Evolutionary conservation across 768 basidiomycete genomes (phyloP).

Genomic region (Boletus subparvulus): DNA sequence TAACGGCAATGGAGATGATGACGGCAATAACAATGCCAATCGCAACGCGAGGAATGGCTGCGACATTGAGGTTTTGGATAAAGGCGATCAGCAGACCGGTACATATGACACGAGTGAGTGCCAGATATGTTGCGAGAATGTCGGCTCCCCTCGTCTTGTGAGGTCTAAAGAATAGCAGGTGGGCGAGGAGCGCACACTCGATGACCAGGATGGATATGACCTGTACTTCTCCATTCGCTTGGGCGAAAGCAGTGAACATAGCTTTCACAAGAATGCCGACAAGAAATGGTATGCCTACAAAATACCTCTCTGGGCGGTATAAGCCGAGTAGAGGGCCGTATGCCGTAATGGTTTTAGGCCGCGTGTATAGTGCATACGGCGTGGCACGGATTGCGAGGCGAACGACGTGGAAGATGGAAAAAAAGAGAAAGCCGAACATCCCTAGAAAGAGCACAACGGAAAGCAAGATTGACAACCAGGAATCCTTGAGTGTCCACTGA

Average conservation of each 20-base stretch:
- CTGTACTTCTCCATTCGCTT: conserved; percentile 63
- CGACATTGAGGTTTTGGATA: conserved; percentile 58
- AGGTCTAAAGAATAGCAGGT: conserved; percentile 57
- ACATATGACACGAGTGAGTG: conserved; percentile 65
- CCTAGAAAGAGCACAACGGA: conserved; percentile 67
- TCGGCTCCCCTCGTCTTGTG: conserved; percentile 68
- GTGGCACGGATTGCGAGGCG: conserved; percentile 44
- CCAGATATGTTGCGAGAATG: conserved; percentile 64
- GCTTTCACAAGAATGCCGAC: conserved; percentile 64
- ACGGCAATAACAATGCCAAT: conserved; percentile 76
- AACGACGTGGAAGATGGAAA: conserved; percentile 49
- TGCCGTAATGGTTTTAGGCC: conserved; percentile 37
- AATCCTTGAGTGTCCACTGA: conserved; percentile 90
- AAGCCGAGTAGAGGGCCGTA: conserved; percentile 64
- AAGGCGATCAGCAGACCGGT: conserved; percentile 78
- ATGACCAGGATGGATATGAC: conserved; percentile 63
- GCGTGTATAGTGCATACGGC: conserved; percentile 39
- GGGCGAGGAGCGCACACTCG: conserved; percentile 59
- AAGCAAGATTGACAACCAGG: conserved; percentile 80
- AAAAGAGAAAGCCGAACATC: conserved; percentile 48
- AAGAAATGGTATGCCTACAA: conserved; percentile 61
- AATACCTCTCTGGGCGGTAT: conserved; percentile 66
- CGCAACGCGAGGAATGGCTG: conserved; percentile 76
- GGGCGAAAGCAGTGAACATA: conserved; percentile 66
- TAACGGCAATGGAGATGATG: conserved; percentile 66